Percentiles rank a stretch among this genome's conserved stretches.
Evolutionary conservation across 768 basidiomycete species (phyloP).

Genomic region (Mycena vitilis): DNA sequence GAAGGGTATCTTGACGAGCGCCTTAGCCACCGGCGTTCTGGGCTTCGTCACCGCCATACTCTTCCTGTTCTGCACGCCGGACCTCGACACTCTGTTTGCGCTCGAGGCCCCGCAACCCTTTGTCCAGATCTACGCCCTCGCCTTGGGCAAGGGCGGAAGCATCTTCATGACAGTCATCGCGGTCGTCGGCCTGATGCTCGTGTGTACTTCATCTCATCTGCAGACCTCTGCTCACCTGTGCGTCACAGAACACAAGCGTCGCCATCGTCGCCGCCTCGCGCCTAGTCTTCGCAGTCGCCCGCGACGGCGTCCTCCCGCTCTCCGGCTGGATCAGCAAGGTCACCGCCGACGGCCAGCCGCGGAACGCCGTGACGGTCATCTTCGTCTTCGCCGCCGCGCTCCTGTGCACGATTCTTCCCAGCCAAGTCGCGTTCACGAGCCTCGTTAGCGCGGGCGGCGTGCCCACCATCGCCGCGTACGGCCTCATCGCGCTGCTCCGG

Average conservation of each 20-base stretch:
- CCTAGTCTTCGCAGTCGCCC: conserved; percentile 92
- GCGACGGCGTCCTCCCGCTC: conserved; percentile 90
- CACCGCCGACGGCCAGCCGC: conserved; percentile 77
- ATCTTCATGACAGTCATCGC: conserved; percentile 92
- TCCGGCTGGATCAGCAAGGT: conserved; percentile 87
- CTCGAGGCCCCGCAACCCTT: conserved; percentile 91
- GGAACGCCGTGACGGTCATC: conserved; percentile 89
- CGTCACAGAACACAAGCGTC: conserved; percentile 81
- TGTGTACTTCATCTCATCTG: conserved; percentile 47
- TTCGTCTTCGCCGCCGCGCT: conserved; percentile 79
- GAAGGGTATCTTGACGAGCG: conserved; percentile 84
- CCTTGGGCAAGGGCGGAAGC: conserved; percentile 82
- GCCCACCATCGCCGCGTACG: conserved; percentile 91
- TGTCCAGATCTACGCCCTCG: conserved; percentile 86
- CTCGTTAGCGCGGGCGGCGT: conserved; percentile 88
- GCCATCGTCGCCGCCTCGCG: conserved; percentile 91
- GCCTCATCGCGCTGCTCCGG: conserved; percentile 80
- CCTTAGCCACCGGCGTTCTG: conserved; percentile 81
- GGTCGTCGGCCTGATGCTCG: conserved; percentile 85
- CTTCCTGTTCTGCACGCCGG: conserved; percentile 88
- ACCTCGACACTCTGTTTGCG: conserved; percentile 78
- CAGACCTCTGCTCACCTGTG: conserved; percentile 11
- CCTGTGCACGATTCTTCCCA: conserved; percentile 90
- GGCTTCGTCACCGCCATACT: conserved; percentile 84
- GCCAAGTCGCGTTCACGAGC: conserved; percentile 92